A percentile compares a stretch with the other conserved stretches of the same genome.
These are phyloP conservation scores for Perilla frutescens DNA, from an alignment of 257 asterid species.

Conservation along the genomic window DNA sequence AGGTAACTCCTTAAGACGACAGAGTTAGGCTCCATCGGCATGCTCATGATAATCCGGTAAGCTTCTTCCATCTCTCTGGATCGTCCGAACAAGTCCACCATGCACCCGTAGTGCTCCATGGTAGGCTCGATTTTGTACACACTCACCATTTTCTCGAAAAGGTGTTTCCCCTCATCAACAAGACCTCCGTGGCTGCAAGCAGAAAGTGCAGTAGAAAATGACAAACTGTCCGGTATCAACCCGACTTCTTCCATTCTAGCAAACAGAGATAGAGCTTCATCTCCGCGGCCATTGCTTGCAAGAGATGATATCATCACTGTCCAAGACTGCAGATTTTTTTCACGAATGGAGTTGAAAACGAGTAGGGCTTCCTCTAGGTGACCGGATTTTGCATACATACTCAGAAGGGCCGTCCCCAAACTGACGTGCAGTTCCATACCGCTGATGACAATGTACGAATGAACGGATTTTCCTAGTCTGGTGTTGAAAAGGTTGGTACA, in stretches of 20 bases:
- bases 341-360: conserved; percentile 47
- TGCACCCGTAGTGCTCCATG: conserved; percentile 84
- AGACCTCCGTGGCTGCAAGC: conserved; percentile 82
- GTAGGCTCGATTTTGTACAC: conserved; percentile 56
- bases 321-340: conserved; percentile 66
- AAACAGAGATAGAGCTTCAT: conserved; percentile 63
- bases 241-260: conserved; percentile 63
- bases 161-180: conserved; percentile 50
- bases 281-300: conserved; percentile 62
- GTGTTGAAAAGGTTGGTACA: conserved; percentile 61
- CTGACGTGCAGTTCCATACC: conserved; percentile 52
- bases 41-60: conserved; percentile 54
- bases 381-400: conserved; percentile 72
- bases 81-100: conserved; percentile 77
- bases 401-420: conserved; percentile 70
- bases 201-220: conserved; percentile 64
- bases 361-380: conserved; percentile 56
- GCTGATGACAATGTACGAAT: conserved; percentile 53
- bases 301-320: conserved; percentile 73
- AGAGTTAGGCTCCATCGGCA: conserved; percentile 70
- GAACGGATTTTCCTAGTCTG: conserved; percentile 64
- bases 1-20: conserved; percentile 69
- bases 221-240: conserved; percentile 56
- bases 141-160: conserved; percentile 61
- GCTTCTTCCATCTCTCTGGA: conserved; percentile 73